Conservation (phyloP, 2,329 filamentous ascomycete species). For the Seiridium cupressi region DNA sequence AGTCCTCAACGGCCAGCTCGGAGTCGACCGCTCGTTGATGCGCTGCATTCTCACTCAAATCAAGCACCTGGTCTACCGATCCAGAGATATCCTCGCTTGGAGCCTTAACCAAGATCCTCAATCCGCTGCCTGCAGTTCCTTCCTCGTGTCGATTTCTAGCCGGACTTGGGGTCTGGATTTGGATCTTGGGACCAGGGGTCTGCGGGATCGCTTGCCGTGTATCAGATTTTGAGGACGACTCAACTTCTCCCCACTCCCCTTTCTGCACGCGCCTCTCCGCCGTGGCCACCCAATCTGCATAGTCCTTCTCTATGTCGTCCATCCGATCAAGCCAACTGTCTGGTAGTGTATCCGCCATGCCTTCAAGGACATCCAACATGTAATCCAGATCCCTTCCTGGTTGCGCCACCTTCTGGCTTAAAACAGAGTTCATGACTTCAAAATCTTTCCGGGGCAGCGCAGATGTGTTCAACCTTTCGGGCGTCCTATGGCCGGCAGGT, state of each 20-base stretch:
- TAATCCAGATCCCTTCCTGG: constrained; percentile 75
- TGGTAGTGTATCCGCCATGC: constrained; percentile 78
- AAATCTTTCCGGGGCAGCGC: constrained; percentile 45
- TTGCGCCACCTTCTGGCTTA: constrained; percentile 67
- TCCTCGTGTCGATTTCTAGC: constrained; percentile 12
- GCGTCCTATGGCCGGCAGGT: constrained; percentile 10
- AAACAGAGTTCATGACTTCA: constrained; percentile 56
- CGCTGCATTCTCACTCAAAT: constrained; percentile 9
- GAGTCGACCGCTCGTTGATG: constrained; percentile 14
- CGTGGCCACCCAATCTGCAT: constrained; percentile 76
- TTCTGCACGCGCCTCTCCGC: constrained; percentile 74
- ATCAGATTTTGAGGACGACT: neutral
- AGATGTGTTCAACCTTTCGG: constrained; percentile 16
- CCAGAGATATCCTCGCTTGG: constrained; percentile 10
- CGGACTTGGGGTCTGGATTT: constrained; percentile 24
- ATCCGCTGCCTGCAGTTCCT: constrained; percentile 2
- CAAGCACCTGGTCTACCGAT: constrained; percentile 8
- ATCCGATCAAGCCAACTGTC: constrained; percentile 85
- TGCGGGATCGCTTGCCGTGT: constrained; percentile 10
- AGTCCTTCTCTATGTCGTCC: constrained; percentile 75
- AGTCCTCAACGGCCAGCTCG: constrained; percentile 7
- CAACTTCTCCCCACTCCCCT: constrained; percentile 48
- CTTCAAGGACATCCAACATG: constrained; percentile 86
- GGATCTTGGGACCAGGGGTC: constrained; percentile 24
- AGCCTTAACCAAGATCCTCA: constrained; percentile 17